Evolutionary conservation across 2,329 filamentous ascomycete species (phyloP), one percentile per base, ranked within the genome.

Genomic region (Xylaria sp.): DNA sequence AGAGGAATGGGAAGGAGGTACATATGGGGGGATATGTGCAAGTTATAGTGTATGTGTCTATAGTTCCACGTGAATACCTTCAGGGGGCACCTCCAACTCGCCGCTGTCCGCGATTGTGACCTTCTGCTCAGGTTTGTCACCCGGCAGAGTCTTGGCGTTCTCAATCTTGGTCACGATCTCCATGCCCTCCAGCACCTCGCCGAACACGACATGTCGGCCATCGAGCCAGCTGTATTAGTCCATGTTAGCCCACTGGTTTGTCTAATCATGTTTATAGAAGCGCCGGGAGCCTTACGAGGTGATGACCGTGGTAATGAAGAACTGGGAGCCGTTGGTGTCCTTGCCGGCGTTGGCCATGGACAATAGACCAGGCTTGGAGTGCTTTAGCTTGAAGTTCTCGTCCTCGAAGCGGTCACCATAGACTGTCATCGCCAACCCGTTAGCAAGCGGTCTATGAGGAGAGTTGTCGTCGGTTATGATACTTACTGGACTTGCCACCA

Each of bases 301-400:
- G 73, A 92, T 76, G 73, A 88, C 89, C 70, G 91, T 94, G 73
- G 92, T 95, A 77, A 95, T 93, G 85, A 95, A 95, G 84, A 95
- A 95, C 77, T 95, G 91, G 61, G 89, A 92, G 75, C 91, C 91
- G 76, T 93, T 93, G 83, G 91, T 95, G 79, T 95, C 90, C 77
- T 87, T 86, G 77, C 91, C 91, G 63, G 90, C 86, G 80, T 93
- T 93, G 78, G 90, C 91, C 91, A 92, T 95, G 79, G 90, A 92
- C 68, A 95, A 82, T 53, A 92, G 81, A 73, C 91, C 91, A 79
- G 88, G 89, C 86, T 92, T 93, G 83, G 84, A 86, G 87, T 96
- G 92, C 85, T 93, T 93, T 75, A 94, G 85, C 88, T 95, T 94
- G 86, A 96, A 95, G 89, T 94, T 95, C 88, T 96, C 91, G 73